Conservation (phyloP, 139 green algal species). For the Bryopsis sp. region DNA sequence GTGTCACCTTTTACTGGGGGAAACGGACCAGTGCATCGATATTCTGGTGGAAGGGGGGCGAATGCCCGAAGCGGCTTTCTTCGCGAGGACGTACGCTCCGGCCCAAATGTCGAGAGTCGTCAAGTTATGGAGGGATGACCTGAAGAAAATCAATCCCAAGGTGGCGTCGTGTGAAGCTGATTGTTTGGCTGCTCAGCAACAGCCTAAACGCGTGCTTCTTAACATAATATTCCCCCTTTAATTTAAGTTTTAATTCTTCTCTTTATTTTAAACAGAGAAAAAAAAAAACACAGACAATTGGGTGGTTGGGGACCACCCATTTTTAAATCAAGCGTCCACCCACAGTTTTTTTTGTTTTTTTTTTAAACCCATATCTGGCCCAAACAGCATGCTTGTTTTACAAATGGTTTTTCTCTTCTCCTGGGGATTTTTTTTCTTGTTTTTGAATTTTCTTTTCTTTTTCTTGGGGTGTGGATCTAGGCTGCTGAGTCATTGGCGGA, state of each 20-base stretch:
- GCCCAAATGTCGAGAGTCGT: conserved; percentile 50
- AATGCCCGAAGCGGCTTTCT: conserved; percentile 91
- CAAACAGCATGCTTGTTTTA: not conserved
- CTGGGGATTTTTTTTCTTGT: not conserved
- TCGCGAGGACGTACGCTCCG: conserved; percentile 86
- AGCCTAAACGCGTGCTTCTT: not conserved
- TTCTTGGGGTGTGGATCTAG: not conserved
- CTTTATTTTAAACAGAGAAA: not conserved
- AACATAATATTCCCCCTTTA: not conserved
- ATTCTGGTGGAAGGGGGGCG: conserved; percentile 58
- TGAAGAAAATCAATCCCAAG: conserved; percentile 87
- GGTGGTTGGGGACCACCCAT: not conserved
- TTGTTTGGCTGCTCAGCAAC: not conserved
- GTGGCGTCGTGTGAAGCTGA: not conserved
- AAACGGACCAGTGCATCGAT: conserved; percentile 70
- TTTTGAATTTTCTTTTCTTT: not conserved
- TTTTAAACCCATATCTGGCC: no score
- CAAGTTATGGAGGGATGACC: conserved; percentile 79
- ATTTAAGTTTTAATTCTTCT: no score
- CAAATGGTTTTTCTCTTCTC: not conserved
- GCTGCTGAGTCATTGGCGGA: conserved; percentile 92
- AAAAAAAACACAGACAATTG: not conserved
- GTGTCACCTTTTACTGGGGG: conserved; percentile 70
- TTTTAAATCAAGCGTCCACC: not conserved
- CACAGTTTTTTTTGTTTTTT: not conserved